Conservation (phyloP, 805 yeast species). For the Myxozyma geophila region DNA sequence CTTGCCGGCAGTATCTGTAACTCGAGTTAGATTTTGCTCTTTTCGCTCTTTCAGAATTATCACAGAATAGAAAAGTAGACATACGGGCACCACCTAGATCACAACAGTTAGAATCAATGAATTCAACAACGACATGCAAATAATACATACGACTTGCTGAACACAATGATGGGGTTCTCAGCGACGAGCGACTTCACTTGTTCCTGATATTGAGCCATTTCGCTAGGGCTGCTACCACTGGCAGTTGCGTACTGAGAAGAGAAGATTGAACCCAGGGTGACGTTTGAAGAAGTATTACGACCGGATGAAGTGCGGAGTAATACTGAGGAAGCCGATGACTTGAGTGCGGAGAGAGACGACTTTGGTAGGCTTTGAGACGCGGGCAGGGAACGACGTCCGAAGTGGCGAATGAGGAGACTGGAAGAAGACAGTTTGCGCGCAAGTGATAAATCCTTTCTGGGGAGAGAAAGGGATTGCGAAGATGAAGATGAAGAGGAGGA, state of each 20-base stretch:
- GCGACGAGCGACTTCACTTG: slow-evolving; percentile 62
- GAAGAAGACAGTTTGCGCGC: slow-evolving; percentile 7
- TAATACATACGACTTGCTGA: slow-evolving; percentile 76
- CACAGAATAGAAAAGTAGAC: neutral
- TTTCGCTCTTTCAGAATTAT: neutral
- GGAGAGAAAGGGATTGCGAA: neutral
- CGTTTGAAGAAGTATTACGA: neutral
- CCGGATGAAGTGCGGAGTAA: slow-evolving; percentile 1
- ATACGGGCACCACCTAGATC: slow-evolving; percentile 33
- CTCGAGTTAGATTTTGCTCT: neutral
- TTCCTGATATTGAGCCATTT: slow-evolving; percentile 33
- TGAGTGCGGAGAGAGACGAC: neutral
- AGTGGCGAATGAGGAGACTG: neutral
- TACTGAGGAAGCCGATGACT: neutral
- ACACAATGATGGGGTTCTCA: slow-evolving; percentile 72
- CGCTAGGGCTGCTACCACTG: slow-evolving; percentile 6
- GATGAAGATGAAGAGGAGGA: no score
- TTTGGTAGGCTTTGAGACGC: neutral
- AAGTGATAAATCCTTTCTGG: neutral
- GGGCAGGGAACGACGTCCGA: slow-evolving; percentile 8
- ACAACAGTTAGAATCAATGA: slow-evolving; percentile 27
- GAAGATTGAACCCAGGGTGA: slow-evolving; percentile 18
- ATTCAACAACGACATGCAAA: slow-evolving; percentile 37
- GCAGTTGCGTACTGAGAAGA: slow-evolving; percentile 13
- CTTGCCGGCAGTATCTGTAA: slow-evolving; percentile 49